Percentiles rank a stretch among this genome's conserved stretches.
Conservation (phyloP, 805 yeast genomes). For the Isabelozyma gotoi region DNA sequence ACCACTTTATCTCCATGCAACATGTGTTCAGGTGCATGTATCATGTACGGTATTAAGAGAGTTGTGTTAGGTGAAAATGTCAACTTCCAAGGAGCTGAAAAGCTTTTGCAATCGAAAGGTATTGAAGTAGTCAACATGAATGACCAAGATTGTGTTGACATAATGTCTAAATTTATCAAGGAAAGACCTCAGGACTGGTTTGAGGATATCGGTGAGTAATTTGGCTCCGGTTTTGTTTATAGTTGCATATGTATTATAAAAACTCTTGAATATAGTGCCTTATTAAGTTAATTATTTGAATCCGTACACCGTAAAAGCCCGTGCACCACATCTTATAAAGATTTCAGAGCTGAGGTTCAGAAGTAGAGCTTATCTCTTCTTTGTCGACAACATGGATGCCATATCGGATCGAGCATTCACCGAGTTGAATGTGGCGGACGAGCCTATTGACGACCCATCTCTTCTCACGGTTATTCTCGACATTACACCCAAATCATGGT, state of each 20-base stretch:
- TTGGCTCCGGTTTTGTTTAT: background rate
- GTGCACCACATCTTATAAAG: background rate
- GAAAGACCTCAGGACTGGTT: slow-evolving; percentile 79
- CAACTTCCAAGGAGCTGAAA: slow-evolving; percentile 83
- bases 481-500: slow-evolving; percentile 72
- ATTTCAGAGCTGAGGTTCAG: too few relatives aligned
- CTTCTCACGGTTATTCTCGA: slow-evolving; percentile 77
- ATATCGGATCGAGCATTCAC: slow-evolving; percentile 60
- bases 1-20: slow-evolving; percentile 91
- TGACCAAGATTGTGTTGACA: slow-evolving; percentile 58
- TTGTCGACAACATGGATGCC: slow-evolving; percentile 53
- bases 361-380: too few relatives aligned
- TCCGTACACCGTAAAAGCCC: background rate
- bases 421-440: slow-evolving; percentile 25
- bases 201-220: slow-evolving; percentile 69
- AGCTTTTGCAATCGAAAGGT: slow-evolving; percentile 62
- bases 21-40: slow-evolving; percentile 94
- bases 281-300: too few relatives aligned
- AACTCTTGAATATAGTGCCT: too few relatives aligned
- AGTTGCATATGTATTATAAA: background rate
- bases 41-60: slow-evolving; percentile 84
- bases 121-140: slow-evolving; percentile 68
- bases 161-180: slow-evolving; percentile 77
- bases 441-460: slow-evolving; percentile 57
- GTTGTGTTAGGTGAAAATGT: slow-evolving; percentile 88